phyloP scores from a whole-genome alignment of 2,329 filamentous ascomycete species.

The Trichoderma semiorbis region DNA sequence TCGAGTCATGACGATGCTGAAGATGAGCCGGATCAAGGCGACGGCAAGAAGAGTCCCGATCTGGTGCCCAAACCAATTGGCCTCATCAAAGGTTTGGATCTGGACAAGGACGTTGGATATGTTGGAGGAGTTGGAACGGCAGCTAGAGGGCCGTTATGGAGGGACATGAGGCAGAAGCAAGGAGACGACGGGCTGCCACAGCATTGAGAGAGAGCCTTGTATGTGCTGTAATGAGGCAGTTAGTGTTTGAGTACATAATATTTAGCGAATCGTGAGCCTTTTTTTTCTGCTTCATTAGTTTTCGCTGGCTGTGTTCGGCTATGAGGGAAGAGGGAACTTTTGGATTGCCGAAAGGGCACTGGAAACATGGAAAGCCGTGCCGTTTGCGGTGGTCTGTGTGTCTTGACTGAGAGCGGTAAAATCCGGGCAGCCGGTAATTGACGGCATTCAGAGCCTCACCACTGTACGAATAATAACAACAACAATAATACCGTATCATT shows the following conservation, averaged over 20 bases:
- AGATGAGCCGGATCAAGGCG: not conserved
- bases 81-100: constrained; percentile 22
- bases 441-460: not conserved
- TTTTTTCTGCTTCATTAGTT: not conserved
- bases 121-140: constrained; percentile 27
- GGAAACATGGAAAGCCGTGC: not conserved
- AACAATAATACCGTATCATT: not conserved
- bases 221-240: not conserved
- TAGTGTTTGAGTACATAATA: too few species aligned
- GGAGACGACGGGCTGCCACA: not conserved
- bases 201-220: not conserved
- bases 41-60: not conserved
- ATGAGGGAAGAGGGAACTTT: not conserved
- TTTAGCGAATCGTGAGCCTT: not conserved
- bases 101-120: constrained; percentile 27
- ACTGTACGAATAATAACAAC: not conserved
- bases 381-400: not conserved
- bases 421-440: constrained; percentile 6
- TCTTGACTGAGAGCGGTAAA: not conserved
- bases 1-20: not conserved
- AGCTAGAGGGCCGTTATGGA: constrained; percentile 13
- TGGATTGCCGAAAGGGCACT: not conserved
- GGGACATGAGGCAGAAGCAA: not conserved
- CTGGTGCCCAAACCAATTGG: constrained; percentile 23
- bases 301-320: not conserved